These are phyloP conservation scores for Entomortierella chlamydospora DNA, from an alignment of 192 early-diverging fungal species.

Conservation along the genomic window DNA sequence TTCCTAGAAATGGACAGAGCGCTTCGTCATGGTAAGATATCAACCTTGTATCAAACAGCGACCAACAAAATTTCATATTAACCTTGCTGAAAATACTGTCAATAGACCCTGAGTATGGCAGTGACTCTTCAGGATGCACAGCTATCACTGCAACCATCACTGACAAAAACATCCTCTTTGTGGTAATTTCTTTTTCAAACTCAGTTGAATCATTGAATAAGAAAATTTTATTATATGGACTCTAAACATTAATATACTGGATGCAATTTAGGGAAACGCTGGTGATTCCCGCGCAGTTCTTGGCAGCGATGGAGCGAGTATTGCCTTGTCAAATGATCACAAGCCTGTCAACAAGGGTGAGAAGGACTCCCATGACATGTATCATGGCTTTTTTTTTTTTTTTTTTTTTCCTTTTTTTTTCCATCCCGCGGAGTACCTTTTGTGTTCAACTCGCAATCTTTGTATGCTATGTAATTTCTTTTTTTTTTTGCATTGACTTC, in stretches of 20 bases:
- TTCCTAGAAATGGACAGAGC: conserved; percentile 85
- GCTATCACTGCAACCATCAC: conserved; percentile 90
- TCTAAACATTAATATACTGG: background rate
- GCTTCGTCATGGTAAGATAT: conserved; percentile 73
- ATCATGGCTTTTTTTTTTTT: no score
- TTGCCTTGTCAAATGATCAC: conserved; percentile 91
- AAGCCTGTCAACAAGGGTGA: conserved; percentile 87
- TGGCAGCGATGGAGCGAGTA: conserved; percentile 78
- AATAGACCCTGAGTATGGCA: conserved; percentile 77
- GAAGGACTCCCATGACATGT: no score
- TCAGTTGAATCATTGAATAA: no score
- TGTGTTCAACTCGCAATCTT: no score
- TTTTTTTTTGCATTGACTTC: no score
- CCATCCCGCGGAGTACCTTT: no score
- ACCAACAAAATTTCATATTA: background rate
- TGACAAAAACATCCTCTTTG: conserved; percentile 82
- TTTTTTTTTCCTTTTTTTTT: no score
- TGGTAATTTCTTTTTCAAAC: conserved; percentile 57
- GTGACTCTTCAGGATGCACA: conserved; percentile 96
- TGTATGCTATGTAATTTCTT: no score
- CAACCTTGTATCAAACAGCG: background rate
- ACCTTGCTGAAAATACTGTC: background rate
- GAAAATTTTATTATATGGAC: no score
- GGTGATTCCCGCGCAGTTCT: conserved; percentile 97
- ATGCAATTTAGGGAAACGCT: conserved; percentile 77